Percentiles rank a stretch among this genome's conserved stretches.
These are phyloP conservation scores for Exophiala aquamarina DNA, from an alignment of 2,329 filamentous ascomycete species.

Conservation along the genomic window DNA sequence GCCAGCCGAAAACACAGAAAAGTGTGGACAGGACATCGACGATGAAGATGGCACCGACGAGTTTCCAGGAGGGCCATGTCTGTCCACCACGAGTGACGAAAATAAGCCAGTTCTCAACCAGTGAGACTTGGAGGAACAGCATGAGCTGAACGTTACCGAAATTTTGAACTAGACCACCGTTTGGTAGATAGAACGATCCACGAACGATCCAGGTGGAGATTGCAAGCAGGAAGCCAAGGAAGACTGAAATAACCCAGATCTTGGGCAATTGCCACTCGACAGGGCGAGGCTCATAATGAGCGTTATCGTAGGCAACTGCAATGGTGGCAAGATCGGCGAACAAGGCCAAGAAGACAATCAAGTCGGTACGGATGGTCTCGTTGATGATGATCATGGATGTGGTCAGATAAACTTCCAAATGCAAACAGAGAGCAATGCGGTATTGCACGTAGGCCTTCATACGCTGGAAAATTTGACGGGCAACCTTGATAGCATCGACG, in stretches of 20 bases:
- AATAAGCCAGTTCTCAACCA: conserved; percentile 95
- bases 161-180: conserved; percentile 73
- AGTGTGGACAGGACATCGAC: conserved; percentile 72
- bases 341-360: conserved; percentile 76
- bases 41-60: conserved; percentile 68
- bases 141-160: conserved; percentile 74
- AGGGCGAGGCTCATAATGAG: conserved; percentile 70
- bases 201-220: conserved; percentile 72
- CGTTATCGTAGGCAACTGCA: conserved; percentile 76
- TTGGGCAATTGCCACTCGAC: conserved; percentile 81
- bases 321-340: conserved; percentile 80
- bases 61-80: conserved; percentile 74
- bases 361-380: conserved; percentile 69
- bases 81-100: conserved; percentile 87
- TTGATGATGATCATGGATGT: conserved; percentile 79
- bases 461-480: conserved; percentile 73
- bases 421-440: conserved; percentile 72
- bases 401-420: conserved; percentile 74
- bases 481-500: conserved; percentile 71
- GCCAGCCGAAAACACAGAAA: conserved; percentile 75
- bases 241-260: conserved; percentile 74
- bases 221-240: conserved; percentile 68
- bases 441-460: conserved; percentile 79
- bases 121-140: conserved; percentile 85
- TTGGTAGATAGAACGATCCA: conserved; percentile 66